Evolutionary conservation across 805 yeast genomes (phyloP).

Genomic region (Ogataea saltuana): DNA sequence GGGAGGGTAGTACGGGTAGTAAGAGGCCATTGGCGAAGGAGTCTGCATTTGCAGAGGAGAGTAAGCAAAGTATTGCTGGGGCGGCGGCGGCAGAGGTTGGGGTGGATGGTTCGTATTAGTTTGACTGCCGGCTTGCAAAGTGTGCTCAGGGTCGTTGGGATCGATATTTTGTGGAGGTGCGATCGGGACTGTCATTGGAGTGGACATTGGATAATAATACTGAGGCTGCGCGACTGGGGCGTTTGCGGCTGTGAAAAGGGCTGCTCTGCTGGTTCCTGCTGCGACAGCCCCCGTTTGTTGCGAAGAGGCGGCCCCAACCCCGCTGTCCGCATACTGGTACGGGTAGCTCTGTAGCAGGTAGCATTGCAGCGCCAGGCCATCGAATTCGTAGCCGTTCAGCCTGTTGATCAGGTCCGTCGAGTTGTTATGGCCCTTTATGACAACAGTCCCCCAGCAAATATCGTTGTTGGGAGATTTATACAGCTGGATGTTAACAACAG

Average conservation of each 20-base stretch:
- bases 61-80: conserved; percentile 13
- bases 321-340: not conserved
- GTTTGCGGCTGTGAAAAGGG: too few relatives aligned
- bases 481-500: conserved; percentile 17
- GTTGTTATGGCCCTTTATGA: conserved; percentile 11
- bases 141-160: not conserved
- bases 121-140: not conserved
- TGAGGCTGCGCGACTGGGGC: conserved; percentile 4
- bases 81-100: not conserved
- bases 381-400: conserved; percentile 24
- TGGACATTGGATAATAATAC: not conserved
- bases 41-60: conserved; percentile 9
- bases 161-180: too few relatives aligned
- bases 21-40: conserved; percentile 7
- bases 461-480: conserved; percentile 24
- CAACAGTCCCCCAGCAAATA: conserved; percentile 24
- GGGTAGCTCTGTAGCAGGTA: conserved; percentile 14
- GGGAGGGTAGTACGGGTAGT: conserved; percentile 14
- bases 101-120: not conserved
- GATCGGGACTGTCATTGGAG: not conserved
- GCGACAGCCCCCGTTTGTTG: not conserved
- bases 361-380: conserved; percentile 21
- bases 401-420: conserved; percentile 14
- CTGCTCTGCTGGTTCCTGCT: too few relatives aligned
- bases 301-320: not conserved